Evolutionary conservation across 169 alveolate species (phyloP).

Genomic region (Plasmodium billcollinsi): DNA sequence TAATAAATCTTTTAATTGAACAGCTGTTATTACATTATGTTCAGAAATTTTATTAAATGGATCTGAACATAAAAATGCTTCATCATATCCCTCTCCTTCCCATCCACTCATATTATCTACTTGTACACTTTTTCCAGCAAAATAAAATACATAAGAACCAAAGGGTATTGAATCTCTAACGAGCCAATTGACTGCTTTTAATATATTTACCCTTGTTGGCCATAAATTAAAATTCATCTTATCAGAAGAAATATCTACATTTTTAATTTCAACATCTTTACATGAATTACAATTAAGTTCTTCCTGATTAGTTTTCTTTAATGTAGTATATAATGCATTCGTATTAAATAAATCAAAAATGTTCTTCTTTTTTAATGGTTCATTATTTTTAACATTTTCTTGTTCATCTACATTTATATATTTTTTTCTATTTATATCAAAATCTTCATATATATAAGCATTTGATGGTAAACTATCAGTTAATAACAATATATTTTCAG

Average conservation of each 20-base stretch:
- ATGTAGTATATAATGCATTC: constrained; percentile 53
- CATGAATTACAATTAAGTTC: constrained; percentile 72
- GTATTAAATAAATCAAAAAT: constrained; percentile 78
- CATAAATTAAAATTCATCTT: constrained; percentile 78
- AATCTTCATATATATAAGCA: constrained; percentile 81
- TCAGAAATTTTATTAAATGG: constrained; percentile 79
- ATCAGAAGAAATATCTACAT: constrained; percentile 79
- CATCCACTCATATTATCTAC: constrained; percentile 92
- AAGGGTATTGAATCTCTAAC: constrained; percentile 86
- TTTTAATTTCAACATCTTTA: constrained; percentile 80
- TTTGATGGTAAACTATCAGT: constrained; percentile 88
- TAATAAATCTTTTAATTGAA: constrained; percentile 86
- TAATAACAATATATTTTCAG: constrained; percentile 87
- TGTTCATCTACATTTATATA: constrained; percentile 17
- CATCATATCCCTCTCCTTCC: constrained; percentile 95
- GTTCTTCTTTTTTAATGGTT: constrained; percentile 14
- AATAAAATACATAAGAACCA: constrained; percentile 89
- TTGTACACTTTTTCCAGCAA: constrained; percentile 93
- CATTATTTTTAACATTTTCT: constrained; percentile 8
- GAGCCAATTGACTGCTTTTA: constrained; percentile 90
- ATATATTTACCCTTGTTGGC: constrained; percentile 89
- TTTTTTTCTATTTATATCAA: constrained; percentile 35
- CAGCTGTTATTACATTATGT: constrained; percentile 86
- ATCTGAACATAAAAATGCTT: constrained; percentile 92
- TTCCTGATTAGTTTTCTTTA: constrained; percentile 31